Conservation (phyloP, 2,329 filamentous ascomycete genomes). For the Arthrinium puccinioides region DNA sequence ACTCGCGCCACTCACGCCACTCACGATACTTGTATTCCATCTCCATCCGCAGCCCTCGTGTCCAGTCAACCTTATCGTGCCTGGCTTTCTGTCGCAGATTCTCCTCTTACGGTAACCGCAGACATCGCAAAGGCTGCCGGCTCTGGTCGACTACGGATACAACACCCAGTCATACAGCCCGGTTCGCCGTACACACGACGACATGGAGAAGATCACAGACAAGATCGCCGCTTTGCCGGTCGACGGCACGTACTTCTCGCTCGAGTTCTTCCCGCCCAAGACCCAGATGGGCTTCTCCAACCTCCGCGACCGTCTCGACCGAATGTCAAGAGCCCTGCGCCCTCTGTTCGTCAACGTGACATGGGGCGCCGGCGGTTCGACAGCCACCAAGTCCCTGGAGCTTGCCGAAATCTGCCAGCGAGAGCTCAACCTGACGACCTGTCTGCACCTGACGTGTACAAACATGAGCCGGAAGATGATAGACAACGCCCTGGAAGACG, state of each 20-base stretch:
- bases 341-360: slow-evolving; percentile 96
- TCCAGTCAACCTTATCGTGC: too few relatives aligned
- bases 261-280: slow-evolving; percentile 99
- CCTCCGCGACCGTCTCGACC: slow-evolving; percentile 83
- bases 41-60: too few relatives aligned
- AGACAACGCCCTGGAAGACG: slow-evolving; percentile 83
- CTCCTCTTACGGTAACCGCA: too few relatives aligned
- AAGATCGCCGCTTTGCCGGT: slow-evolving; percentile 87
- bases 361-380: slow-evolving; percentile 94
- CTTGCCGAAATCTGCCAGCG: slow-evolving; percentile 92
- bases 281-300: slow-evolving; percentile 94
- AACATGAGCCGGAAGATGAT: slow-evolving; percentile 88
- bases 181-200: neutral
- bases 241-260: slow-evolving; percentile 80
- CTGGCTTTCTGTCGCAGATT: too few relatives aligned
- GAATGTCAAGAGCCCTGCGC: slow-evolving; percentile 86
- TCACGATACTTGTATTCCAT: too few relatives aligned
- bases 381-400: slow-evolving; percentile 83
- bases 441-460: slow-evolving; percentile 92
- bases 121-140: too few relatives aligned
- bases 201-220: slow-evolving; percentile 85
- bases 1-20: too few relatives aligned
- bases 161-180: too few relatives aligned
- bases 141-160: too few relatives aligned
- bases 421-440: slow-evolving; percentile 86